These are phyloP conservation scores for Cryptococcus neoformans DNA, from an alignment of 1,284 basidiomycete species.

Conservation along the genomic window DNA sequence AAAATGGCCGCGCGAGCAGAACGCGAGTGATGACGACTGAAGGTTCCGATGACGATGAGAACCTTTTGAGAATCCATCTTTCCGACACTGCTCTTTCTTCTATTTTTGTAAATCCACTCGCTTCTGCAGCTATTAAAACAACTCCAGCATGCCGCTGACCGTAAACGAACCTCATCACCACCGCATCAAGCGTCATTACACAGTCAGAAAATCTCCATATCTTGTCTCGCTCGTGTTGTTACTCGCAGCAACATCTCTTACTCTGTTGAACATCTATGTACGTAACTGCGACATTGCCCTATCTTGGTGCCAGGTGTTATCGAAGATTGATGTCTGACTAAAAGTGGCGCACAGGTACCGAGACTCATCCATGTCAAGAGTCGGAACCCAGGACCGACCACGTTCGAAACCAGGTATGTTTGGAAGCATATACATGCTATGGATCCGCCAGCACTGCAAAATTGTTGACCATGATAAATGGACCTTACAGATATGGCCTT, in stretches of 20 bases:
- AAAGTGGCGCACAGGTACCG: conserved; percentile 21
- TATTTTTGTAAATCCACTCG: neutral
- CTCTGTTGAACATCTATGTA: conserved; percentile 45
- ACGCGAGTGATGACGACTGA: no score
- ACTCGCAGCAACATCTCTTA: conserved; percentile 40
- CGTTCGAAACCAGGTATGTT: conserved; percentile 45
- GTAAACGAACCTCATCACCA: conserved; percentile 8
- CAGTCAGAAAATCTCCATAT: conserved; percentile 45
- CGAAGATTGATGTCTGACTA: conserved; percentile 4
- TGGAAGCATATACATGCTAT: no score
- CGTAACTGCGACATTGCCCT: conserved; percentile 6
- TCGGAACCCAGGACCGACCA: conserved; percentile 35
- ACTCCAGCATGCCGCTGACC: conserved; percentile 12
- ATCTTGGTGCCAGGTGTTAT: neutral
- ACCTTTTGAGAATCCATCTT: no score
- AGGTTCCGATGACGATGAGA: no score
- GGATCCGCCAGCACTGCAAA: no score
- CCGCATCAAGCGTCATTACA: conserved; percentile 17
- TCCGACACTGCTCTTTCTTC: neutral
- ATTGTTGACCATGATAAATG: neutral
- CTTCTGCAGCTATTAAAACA: neutral
- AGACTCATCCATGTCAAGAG: conserved; percentile 41
- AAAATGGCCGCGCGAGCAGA: no score
- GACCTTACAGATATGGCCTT: conserved; percentile 42
- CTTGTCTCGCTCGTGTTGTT: conserved; percentile 42